phyloP scores from a whole-genome alignment of 2,329 filamentous ascomycete genomes.

The Cryoendolithus antarcticus region DNA sequence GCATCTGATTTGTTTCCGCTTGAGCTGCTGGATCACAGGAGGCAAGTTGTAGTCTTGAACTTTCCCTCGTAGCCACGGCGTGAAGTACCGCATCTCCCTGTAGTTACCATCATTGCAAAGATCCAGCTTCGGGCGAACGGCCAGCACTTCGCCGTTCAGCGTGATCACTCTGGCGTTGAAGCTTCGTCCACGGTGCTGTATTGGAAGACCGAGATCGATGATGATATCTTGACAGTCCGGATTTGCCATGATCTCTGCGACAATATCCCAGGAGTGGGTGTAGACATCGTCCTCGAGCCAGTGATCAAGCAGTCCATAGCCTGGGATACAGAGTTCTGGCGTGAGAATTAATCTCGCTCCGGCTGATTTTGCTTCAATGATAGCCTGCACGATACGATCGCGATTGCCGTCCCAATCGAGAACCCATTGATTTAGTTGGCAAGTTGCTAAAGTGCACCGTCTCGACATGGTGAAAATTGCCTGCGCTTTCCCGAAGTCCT shows the following conservation, averaged over 20 bases:
- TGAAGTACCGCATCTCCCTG: conserved; percentile 42
- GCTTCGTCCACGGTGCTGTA: conserved; percentile 48
- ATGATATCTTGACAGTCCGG: conserved; percentile 52
- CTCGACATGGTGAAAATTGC: conserved; percentile 14
- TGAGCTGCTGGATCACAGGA: conserved; percentile 44
- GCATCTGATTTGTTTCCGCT: conserved; percentile 40
- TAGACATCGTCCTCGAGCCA: conserved; percentile 34
- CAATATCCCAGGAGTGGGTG: conserved; percentile 44
- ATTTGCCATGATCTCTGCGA: conserved; percentile 49
- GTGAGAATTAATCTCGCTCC: conserved; percentile 47
- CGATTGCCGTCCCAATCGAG: conserved; percentile 54
- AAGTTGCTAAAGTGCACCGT: conserved; percentile 31
- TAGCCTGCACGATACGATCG: conserved; percentile 51
- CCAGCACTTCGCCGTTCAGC: conserved; percentile 54
- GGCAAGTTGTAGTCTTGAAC: conserved; percentile 56
- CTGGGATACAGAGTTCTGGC: conserved; percentile 41
- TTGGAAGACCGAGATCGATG: conserved; percentile 39
- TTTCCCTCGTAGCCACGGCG: conserved; percentile 47
- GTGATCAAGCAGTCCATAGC: conserved; percentile 58
- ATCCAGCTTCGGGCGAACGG: conserved; percentile 60
- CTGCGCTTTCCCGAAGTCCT: too few species aligned
- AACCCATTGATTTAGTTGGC: conserved; percentile 33
- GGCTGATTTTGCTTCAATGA: conserved; percentile 45
- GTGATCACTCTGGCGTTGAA: conserved; percentile 57
- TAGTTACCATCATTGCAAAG: conserved; percentile 58